Conservation (phyloP, 306 rosid genomes). For the Cucurbita moschata region DNA sequence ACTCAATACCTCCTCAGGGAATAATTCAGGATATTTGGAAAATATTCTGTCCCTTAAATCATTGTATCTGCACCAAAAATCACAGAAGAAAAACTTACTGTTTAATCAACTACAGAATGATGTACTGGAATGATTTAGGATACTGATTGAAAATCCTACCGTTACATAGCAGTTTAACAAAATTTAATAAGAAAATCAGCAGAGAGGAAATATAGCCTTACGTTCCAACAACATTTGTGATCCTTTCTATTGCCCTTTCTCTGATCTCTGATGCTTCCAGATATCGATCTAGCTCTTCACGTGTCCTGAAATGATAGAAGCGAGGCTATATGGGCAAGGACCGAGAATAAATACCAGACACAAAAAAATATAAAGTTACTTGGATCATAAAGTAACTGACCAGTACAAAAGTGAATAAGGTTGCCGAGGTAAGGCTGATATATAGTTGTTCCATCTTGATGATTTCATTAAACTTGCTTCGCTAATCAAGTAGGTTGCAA, state of each 20-base stretch:
- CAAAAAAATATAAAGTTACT: not conserved
- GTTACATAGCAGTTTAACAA: not conserved
- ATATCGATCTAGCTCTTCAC: constrained; percentile 76
- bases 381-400: constrained; percentile 17
- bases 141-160: not conserved
- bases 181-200: constrained; percentile 15
- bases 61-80: constrained; percentile 44
- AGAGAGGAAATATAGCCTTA: constrained; percentile 25
- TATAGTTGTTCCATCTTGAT: constrained; percentile 84
- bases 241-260: constrained; percentile 80
- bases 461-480: constrained; percentile 74
- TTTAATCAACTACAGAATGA: not conserved
- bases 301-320: constrained; percentile 63
- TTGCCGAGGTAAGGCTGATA: constrained; percentile 84
- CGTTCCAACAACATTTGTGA: constrained; percentile 87
- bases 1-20: constrained; percentile 76
- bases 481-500: constrained; percentile 86
- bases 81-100: not conserved
- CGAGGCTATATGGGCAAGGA: constrained; percentile 13
- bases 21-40: constrained; percentile 68
- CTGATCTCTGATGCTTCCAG: constrained; percentile 92
- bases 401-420: constrained; percentile 94
- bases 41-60: constrained; percentile 79
- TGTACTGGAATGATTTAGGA: not conserved
- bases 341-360: constrained; percentile 13